Conservation (phyloP, 2,329 filamentous ascomycete genomes). For the Phaeosphaeriaceae sp. region DNA sequence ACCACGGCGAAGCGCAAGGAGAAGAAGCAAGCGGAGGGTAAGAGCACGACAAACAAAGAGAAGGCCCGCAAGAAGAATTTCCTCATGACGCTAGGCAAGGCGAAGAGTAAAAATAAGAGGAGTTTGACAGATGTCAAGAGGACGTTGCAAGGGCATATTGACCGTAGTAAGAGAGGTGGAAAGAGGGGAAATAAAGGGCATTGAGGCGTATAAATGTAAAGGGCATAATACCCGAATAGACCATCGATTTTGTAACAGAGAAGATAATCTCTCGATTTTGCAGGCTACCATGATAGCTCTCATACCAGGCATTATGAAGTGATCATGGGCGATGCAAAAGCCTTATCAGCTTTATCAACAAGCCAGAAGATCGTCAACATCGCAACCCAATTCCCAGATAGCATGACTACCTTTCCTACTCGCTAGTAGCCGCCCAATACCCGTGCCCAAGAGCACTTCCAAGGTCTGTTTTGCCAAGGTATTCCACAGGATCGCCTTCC, state of each 20-base stretch:
- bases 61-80: conserved; percentile 99
- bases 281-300: neutral
- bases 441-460: no score
- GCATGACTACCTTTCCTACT: neutral
- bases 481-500: no score
- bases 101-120: conserved; percentile 92
- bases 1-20: conserved; percentile 83
- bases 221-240: conserved; percentile 12
- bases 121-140: conserved; percentile 86
- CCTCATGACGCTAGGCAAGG: conserved; percentile 96
- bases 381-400: neutral
- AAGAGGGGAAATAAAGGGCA: conserved; percentile 70
- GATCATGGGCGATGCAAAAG: neutral
- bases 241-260: no score
- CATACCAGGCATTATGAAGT: neutral
- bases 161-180: conserved; percentile 83
- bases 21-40: conserved; percentile 86
- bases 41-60: conserved; percentile 97
- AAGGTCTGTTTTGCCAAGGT: no score
- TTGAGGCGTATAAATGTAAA: conserved; percentile 4
- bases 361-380: neutral
- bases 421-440: neutral
- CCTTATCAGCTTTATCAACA: no score
- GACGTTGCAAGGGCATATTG: conserved; percentile 79
- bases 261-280: no score